Percentiles rank a stretch among this genome's conserved stretches.
These are phyloP conservation scores for Alnus glutinosa DNA, from an alignment of 306 rosid genomes.

Conservation along the genomic window DNA sequence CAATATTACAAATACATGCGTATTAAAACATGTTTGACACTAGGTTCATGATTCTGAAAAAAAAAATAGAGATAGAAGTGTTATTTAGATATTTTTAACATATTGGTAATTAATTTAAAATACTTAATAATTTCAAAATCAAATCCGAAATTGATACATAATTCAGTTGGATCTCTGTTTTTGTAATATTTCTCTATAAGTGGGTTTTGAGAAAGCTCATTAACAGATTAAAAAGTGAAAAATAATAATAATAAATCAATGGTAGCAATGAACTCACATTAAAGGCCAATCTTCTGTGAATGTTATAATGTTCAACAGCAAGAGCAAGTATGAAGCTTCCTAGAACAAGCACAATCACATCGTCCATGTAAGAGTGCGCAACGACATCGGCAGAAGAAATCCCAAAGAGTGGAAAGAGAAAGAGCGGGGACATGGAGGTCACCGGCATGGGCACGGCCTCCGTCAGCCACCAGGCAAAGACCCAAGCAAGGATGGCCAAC, in stretches of 20 bases:
- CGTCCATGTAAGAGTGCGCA: conserved; percentile 82
- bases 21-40: too few relatives aligned
- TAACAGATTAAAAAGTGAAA: background rate
- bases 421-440: conserved; percentile 82
- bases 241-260: background rate
- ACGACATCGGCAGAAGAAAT: conserved; percentile 66
- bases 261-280: conserved; percentile 51
- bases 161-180: too few relatives aligned
- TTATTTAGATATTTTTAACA: too few relatives aligned
- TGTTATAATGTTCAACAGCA: conserved; percentile 87
- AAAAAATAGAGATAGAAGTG: too few relatives aligned
- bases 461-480: conserved; percentile 88
- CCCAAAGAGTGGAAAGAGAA: conserved; percentile 76
- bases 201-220: background rate
- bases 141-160: too few relatives aligned
- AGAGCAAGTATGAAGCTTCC: conserved; percentile 89
- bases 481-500: conserved; percentile 78
- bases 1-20: too few relatives aligned
- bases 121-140: too few relatives aligned
- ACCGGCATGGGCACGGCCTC: conserved; percentile 84
- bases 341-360: conserved; percentile 71
- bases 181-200: background rate
- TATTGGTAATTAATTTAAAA: too few relatives aligned
- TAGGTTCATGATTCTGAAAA: too few relatives aligned
- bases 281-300: conserved; percentile 78